Percentiles rank a stretch among this genome's conserved stretches.
Evolutionary conservation across 1,284 basidiomycete genomes (phyloP).

Genomic region (Cryptococcus amylolentus): DNA sequence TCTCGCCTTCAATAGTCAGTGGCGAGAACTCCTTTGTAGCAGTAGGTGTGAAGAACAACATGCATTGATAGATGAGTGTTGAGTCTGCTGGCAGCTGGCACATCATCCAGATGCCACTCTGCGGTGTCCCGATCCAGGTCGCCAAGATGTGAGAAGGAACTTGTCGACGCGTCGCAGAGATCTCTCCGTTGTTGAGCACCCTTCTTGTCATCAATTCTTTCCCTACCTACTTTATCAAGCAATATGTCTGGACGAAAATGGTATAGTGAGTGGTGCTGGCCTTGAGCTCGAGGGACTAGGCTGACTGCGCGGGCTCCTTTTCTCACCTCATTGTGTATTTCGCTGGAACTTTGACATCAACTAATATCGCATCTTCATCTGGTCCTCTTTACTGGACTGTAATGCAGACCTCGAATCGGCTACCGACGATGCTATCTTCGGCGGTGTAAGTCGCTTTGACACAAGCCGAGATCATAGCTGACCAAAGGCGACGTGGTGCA

Average conservation of each 20-base stretch:
- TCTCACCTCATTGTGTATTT: not conserved
- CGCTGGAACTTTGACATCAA: not conserved
- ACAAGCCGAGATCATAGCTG: not conserved
- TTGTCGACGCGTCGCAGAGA: too few species aligned
- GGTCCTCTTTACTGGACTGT: not conserved
- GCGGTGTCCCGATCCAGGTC: too few species aligned
- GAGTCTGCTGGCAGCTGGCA: too few species aligned
- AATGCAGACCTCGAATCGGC: conserved; percentile 35
- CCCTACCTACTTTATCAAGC: too few species aligned
- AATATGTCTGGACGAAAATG: not conserved
- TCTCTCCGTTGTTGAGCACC: too few species aligned
- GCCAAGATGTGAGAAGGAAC: too few species aligned
- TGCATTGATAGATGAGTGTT: not conserved
- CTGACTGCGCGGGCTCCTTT: not conserved
- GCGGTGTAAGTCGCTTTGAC: conserved; percentile 31
- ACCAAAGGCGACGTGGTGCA: too few species aligned
- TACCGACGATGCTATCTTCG: conserved; percentile 45
- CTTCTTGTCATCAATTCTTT: too few species aligned
- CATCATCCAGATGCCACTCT: too few species aligned
- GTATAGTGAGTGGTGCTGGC: conserved; percentile 22
- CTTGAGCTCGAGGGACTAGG: not conserved
- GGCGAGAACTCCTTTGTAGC: not conserved
- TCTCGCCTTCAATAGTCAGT: not conserved
- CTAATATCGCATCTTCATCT: not conserved
- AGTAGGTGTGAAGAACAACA: conserved; percentile 2